Evolutionary conservation across 371 early-diverging fungal genomes (phyloP).

Genomic region (Mucor plumbeus): DNA sequence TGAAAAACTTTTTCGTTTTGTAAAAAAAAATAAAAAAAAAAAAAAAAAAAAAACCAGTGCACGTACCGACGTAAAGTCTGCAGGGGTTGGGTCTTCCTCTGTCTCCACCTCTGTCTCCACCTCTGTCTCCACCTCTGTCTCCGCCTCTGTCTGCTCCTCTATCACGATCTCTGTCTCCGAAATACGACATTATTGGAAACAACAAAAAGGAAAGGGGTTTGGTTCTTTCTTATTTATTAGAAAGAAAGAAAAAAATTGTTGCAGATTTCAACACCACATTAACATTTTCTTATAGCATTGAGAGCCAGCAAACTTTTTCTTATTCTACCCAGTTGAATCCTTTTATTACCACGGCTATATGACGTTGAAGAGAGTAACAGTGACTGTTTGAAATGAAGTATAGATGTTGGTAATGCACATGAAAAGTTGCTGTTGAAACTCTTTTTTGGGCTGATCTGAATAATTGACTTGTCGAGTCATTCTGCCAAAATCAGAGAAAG

Average conservation of each 20-base stretch:
- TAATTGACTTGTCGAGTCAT: no score
- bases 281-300: background rate
- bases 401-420: no score
- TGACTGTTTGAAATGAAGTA: background rate
- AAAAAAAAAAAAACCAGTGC: no score
- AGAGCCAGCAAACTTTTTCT: conserved; percentile 5
- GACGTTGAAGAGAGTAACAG: background rate
- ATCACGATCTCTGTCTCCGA: conserved; percentile 28
- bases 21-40: no score
- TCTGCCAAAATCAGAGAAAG: no score
- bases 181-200: conserved; percentile 26
- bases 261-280: no score
- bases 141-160: conserved; percentile 14
- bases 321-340: background rate
- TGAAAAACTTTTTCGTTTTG: background rate
- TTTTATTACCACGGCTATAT: background rate
- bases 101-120: conserved; percentile 26
- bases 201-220: conserved; percentile 11
- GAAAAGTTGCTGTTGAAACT: no score
- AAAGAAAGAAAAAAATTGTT: conserved; percentile 8
- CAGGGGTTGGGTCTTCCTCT: conserved; percentile 36
- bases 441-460: no score
- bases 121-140: conserved; percentile 16
- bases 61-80: conserved; percentile 47
- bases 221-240: conserved; percentile 7